Conservation (phyloP, 2,329 filamentous ascomycete genomes). For the Lomentospora prolificans region DNA sequence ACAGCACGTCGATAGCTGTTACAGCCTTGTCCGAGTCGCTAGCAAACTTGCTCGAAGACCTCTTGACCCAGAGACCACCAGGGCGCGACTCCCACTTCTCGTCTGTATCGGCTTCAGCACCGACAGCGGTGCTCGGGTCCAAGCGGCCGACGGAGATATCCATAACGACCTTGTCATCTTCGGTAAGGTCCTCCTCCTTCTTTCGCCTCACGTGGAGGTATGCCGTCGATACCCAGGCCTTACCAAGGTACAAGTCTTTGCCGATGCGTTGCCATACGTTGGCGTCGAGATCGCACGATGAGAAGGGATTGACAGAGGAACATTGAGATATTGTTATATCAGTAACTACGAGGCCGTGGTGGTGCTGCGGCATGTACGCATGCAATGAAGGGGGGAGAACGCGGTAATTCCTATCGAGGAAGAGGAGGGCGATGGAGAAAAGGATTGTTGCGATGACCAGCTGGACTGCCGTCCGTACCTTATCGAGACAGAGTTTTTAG, state of each 20-base stretch:
- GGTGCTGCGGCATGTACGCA: conserved; percentile 76
- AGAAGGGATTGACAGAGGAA: conserved; percentile 63
- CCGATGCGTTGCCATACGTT: conserved; percentile 72
- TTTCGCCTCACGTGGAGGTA: conserved; percentile 77
- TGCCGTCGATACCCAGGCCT: conserved; percentile 63
- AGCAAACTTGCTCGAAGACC: conserved; percentile 60
- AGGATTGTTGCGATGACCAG: conserved; percentile 56
- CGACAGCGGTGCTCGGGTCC: conserved; percentile 44
- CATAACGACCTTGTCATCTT: conserved; percentile 68
- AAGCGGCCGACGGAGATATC: conserved; percentile 67
- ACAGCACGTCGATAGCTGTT: conserved; percentile 77
- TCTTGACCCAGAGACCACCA: conserved; percentile 72
- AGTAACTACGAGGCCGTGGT: conserved; percentile 74
- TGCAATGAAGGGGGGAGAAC: conserved; percentile 80
- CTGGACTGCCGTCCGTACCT: conserved; percentile 66
- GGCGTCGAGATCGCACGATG: conserved; percentile 64
- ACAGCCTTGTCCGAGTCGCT: conserved; percentile 67
- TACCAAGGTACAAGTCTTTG: conserved; percentile 77
- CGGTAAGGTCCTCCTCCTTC: conserved; percentile 70
- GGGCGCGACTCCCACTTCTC: conserved; percentile 70
- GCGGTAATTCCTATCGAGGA: conserved; percentile 82
- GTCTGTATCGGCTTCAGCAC: conserved; percentile 37
- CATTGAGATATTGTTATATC: conserved; percentile 74
- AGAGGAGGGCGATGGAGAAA: conserved; percentile 61
- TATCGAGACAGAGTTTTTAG: background rate